phyloP scores from a whole-genome alignment of 1,139 yeast species.

The Meyerozyma sp. region DNA sequence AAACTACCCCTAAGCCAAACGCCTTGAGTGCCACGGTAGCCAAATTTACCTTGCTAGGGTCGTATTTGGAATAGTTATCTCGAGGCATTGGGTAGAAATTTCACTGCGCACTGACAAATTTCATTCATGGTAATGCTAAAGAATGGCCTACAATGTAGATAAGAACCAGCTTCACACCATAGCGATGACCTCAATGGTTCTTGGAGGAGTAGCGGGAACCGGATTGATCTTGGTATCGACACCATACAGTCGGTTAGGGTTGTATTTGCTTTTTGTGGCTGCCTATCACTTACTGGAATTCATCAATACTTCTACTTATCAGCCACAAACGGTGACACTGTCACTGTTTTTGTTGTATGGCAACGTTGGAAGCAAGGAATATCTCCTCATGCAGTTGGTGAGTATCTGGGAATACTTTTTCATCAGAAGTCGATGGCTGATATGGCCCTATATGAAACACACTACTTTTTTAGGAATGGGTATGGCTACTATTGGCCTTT shows the following conservation, averaged over 20 bases:
- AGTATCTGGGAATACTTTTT: slow-evolving; percentile 22
- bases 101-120: neutral
- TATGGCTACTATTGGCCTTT: slow-evolving; percentile 18
- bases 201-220: slow-evolving; percentile 18
- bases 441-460: neutral
- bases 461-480: slow-evolving; percentile 9
- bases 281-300: slow-evolving; percentile 28
- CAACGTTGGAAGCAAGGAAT: slow-evolving; percentile 29
- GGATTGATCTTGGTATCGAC: slow-evolving; percentile 3
- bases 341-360: slow-evolving; percentile 34
- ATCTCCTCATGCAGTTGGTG: slow-evolving; percentile 24
- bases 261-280: slow-evolving; percentile 18
- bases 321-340: slow-evolving; percentile 20
- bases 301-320: slow-evolving; percentile 20
- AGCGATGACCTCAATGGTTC: slow-evolving; percentile 12
- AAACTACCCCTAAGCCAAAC: slow-evolving; percentile 23
- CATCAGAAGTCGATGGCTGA: slow-evolving; percentile 2
- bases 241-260: slow-evolving; percentile 6
- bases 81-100: neutral
- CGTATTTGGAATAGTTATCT: slow-evolving; percentile 12
- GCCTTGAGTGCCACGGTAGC: slow-evolving; percentile 30
- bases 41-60: slow-evolving; percentile 25
- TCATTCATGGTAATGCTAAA: neutral
- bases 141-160: slow-evolving; percentile 9
- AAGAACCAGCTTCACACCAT: slow-evolving; percentile 20